A percentile compares a stretch with the other conserved stretches of the same genome.
These are phyloP conservation scores for Jaapia argillacea DNA, from an alignment of 768 basidiomycete genomes.

Conservation along the genomic window DNA sequence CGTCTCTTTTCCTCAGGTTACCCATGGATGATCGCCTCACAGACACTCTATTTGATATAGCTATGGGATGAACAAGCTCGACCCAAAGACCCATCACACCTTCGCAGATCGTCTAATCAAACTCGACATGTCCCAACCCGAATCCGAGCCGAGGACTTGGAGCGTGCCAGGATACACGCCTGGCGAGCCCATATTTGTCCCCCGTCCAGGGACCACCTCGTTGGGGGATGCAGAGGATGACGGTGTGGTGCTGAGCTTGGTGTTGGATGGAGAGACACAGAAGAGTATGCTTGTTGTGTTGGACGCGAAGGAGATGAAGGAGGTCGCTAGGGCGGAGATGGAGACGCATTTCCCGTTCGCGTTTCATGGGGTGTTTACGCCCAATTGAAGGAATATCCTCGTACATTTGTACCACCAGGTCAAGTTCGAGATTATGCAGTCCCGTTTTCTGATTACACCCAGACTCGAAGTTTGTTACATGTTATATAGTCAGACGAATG, in stretches of 20 bases:
- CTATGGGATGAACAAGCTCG: slow-evolving; percentile 7
- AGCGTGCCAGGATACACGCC: slow-evolving; percentile 18
- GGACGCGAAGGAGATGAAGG: slow-evolving; percentile 24
- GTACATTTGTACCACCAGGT: no score
- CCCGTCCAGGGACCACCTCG: slow-evolving; percentile 13
- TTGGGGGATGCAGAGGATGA: slow-evolving; percentile 19
- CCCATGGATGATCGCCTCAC: slow-evolving; percentile 8
- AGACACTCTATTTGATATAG: slow-evolving; percentile 13
- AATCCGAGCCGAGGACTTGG: slow-evolving; percentile 21
- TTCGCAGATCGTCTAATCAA: slow-evolving; percentile 26
- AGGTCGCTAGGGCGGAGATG: slow-evolving; percentile 26
- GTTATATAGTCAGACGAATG: no score
- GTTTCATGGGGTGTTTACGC: slow-evolving; percentile 26
- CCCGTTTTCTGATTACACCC: no score
- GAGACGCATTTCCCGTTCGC: slow-evolving; percentile 22
- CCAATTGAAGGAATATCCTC: no score
- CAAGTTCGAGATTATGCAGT: no score
- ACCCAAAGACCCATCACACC: slow-evolving; percentile 14
- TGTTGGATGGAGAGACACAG: slow-evolving; percentile 20
- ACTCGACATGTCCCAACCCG: slow-evolving; percentile 18
- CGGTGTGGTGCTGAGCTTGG: slow-evolving; percentile 27
- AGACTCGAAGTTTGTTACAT: no score
- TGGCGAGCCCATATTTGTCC: slow-evolving; percentile 27
- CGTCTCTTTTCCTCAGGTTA: background rate
- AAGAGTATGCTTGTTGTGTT: slow-evolving; percentile 26